Percentiles rank a stretch among this genome's conserved stretches.
These are phyloP conservation scores for Coniochaeta sp. DNA, from an alignment of 2,329 filamentous ascomycete species.

Conservation along the genomic window DNA sequence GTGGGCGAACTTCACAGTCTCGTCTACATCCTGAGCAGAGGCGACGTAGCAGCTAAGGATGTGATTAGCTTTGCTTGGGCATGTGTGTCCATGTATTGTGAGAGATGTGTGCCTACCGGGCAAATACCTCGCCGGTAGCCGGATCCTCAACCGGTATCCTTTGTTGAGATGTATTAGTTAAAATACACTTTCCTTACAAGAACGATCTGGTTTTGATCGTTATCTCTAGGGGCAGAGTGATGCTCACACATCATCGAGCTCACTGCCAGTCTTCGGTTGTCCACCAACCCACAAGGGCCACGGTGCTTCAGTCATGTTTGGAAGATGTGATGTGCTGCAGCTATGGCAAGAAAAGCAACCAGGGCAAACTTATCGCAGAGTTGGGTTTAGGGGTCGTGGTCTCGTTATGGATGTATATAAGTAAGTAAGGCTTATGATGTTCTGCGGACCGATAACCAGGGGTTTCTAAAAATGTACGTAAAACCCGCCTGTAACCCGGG, in stretches of 20 bases:
- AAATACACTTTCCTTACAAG: neutral
- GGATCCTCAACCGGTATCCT: conserved; percentile 43
- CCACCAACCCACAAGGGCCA: neutral
- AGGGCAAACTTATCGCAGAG: too few relatives aligned
- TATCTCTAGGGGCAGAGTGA: neutral
- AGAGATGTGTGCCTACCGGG: conserved; percentile 27
- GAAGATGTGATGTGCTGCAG: neutral
- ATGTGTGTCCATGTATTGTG: neutral
- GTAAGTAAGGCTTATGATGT: too few relatives aligned
- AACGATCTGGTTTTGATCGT: neutral
- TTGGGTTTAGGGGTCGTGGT: too few relatives aligned
- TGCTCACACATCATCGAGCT: neutral
- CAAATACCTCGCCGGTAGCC: conserved; percentile 43
- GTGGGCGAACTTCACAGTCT: conserved; percentile 33
- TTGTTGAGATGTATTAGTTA: neutral
- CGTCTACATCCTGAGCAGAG: conserved; percentile 34
- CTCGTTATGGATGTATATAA: too few relatives aligned
- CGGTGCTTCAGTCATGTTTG: neutral
- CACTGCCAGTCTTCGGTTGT: neutral
- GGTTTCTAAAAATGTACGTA: neutral
- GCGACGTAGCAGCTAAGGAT: conserved; percentile 38
- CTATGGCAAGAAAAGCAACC: neutral
- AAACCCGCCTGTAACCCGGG: neutral
- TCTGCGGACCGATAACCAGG: neutral
- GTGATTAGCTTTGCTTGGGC: neutral